A percentile compares a stretch with the other conserved stretches of the same genome.
These are phyloP conservation scores for Saccharomycopsis sp. DNA, from an alignment of 805 yeast genomes.

Conservation along the genomic window DNA sequence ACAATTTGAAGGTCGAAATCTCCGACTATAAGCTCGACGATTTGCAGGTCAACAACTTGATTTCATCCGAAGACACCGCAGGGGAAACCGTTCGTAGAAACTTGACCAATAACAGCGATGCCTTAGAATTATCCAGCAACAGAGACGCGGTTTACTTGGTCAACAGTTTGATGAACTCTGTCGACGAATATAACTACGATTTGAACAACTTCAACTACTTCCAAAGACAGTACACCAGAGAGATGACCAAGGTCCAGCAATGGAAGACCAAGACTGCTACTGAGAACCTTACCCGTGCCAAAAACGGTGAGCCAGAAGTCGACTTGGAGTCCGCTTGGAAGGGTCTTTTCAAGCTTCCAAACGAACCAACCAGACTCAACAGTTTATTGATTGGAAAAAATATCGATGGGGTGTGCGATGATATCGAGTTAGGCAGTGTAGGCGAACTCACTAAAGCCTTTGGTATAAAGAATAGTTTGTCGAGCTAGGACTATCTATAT, in stretches of 20 bases:
- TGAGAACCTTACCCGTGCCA: constrained; percentile 57
- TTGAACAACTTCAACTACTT: constrained; percentile 75
- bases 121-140: constrained; percentile 37
- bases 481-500: too few species aligned
- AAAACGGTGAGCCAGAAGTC: constrained; percentile 44
- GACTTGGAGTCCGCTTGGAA: constrained; percentile 58
- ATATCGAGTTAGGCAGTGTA: constrained; percentile 64
- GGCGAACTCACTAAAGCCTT: constrained; percentile 57
- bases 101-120: constrained; percentile 27
- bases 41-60: constrained; percentile 20
- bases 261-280: constrained; percentile 68
- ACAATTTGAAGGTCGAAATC: constrained; percentile 23
- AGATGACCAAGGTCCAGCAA: constrained; percentile 58
- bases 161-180: constrained; percentile 59
- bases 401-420: constrained; percentile 63
- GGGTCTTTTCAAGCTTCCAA: constrained; percentile 56
- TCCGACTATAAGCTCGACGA: constrained; percentile 10
- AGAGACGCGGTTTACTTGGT: constrained; percentile 38
- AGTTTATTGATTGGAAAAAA: constrained; percentile 62
- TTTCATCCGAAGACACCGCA: constrained; percentile 2
- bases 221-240: constrained; percentile 71
- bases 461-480: constrained; percentile 50
- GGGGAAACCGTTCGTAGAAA: not conserved
- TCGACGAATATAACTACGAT: constrained; percentile 72
- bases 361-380: constrained; percentile 70